These are phyloP conservation scores for Diplosphaera chodatii DNA, from an alignment of 139 green algal species.

Conservation along the genomic window DNA sequence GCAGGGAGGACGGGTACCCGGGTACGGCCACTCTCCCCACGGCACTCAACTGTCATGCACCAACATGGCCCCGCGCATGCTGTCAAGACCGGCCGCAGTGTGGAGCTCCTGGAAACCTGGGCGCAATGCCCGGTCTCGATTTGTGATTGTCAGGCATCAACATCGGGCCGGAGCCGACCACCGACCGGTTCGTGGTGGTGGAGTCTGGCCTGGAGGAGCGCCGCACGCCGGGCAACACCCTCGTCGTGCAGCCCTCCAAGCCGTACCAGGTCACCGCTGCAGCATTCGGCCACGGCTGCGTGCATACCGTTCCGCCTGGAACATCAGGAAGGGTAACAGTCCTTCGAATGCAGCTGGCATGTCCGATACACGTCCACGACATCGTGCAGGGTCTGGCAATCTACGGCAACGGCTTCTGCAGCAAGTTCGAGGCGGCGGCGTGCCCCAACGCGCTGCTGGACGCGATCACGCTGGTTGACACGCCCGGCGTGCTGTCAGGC, in stretches of 20 bases:
- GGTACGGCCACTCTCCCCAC: no score
- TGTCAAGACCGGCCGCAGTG: no score
- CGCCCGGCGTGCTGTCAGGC: conserved; percentile 85
- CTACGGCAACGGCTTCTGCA: conserved; percentile 85
- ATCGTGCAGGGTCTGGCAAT: conserved; percentile 37
- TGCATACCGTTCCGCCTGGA: no score
- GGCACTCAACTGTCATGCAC: no score
- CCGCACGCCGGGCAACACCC: conserved; percentile 90
- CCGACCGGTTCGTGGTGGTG: conserved; percentile 95
- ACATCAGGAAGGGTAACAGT: no score
- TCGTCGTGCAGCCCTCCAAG: conserved; percentile 90
- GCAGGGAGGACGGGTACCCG: conserved; percentile 72
- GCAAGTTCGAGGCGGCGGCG: conserved; percentile 81
- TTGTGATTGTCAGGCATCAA: conserved; percentile 45
- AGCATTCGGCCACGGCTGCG: no score
- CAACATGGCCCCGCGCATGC: no score
- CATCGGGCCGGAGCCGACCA: conserved; percentile 96
- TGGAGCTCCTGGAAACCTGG: no score
- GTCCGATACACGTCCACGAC: no score
- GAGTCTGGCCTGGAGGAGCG: conserved; percentile 72
- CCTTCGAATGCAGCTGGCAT: no score
- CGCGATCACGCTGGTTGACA: conserved; percentile 89
- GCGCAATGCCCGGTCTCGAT: no score
- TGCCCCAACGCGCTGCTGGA: conserved; percentile 83
- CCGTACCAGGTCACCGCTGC: conserved; percentile 72